Base-by-base conservation (phyloP, 2,329 filamentous ascomycete species). In the Alternaria sp. region DNA sequence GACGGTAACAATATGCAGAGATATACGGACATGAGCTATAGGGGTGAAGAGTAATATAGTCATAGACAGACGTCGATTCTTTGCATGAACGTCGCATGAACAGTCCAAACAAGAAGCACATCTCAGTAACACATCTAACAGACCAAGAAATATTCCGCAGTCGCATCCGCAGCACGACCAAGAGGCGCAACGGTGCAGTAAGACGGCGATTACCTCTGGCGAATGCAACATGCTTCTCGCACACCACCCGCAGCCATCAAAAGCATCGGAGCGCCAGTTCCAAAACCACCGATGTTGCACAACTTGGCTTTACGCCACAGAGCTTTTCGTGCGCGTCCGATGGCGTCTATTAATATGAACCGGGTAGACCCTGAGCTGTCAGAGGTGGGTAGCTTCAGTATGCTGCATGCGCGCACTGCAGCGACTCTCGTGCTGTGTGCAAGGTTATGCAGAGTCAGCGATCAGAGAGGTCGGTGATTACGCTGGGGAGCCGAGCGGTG, bases 221-320 rank as follows among this genome's bases (percentile, higher is more conserved):
- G 59, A 62, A 61, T 61, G 40, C 28, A n/a, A 61, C 23, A 17
- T 40, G 43, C 45, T 43, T 44, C 60, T 62, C 56, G 19, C 51
- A 62, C 56, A 62, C 56, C 60, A 62, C 23, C 49, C 30, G 51
- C 17, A 52, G 19, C 19, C 30, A 4, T 17, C 50, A 59, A 62
- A 62, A 59, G 60, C 60, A 59, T 62, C 60, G 60, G 60, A 7
- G 32, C 40, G 30, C 57, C 17, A 52, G 44, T 9, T 45, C 4
- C 56, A 23, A 62, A 59, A 54, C 50, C 60, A 59, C 55, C 60
- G 60, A 59, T 51, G 60, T 62, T 62, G 7, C 47, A 59, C 47
- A 45, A 44, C 47, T 58, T 58, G 26, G 57, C 30, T 54, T 36
- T 59, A 51, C 60, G 56, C 60, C 60, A 59, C 49, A 54, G 25